Conservation (phyloP, 2,329 filamentous ascomycete species). For the Helotiales sp. region DNA sequence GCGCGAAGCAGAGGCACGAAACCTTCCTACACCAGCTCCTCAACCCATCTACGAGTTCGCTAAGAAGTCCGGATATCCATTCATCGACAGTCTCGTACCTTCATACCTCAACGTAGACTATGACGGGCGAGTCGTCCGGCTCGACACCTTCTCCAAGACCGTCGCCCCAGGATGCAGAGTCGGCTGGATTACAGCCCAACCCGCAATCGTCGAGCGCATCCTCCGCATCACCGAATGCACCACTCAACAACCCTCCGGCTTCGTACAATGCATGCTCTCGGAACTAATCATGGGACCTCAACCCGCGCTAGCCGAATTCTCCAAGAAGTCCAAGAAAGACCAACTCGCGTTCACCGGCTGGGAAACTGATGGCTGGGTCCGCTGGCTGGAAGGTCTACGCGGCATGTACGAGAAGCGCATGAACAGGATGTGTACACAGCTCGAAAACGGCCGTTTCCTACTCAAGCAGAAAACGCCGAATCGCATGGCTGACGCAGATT, state of each 20-base stretch:
- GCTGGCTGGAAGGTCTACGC: constrained; percentile 85
- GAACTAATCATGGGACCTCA: constrained; percentile 77
- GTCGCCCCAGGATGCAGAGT: constrained; percentile 87
- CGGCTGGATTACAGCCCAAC: constrained; percentile 89
- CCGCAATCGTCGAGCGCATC: constrained; percentile 75
- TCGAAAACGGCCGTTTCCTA: constrained; percentile 71
- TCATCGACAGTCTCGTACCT: constrained; percentile 81
- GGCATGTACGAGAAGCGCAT: constrained; percentile 86
- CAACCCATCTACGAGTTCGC: constrained; percentile 38
- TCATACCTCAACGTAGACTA: constrained; percentile 82
- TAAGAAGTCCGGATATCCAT: constrained; percentile 69
- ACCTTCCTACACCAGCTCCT: constrained; percentile 40
- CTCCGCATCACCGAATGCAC: constrained; percentile 74
- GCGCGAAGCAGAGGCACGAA: constrained; percentile 44
- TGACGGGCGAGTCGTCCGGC: constrained; percentile 84
- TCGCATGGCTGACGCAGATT: constrained; percentile 66
- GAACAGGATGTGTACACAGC: constrained; percentile 74
- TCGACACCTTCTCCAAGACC: constrained; percentile 95
- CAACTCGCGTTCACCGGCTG: constrained; percentile 61
- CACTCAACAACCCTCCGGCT: constrained; percentile 86
- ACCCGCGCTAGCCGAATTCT: constrained; percentile 52
- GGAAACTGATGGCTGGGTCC: constrained; percentile 85
- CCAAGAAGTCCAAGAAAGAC: constrained; percentile 46
- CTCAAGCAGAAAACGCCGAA: constrained; percentile 65
- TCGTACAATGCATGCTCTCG: constrained; percentile 83